These are phyloP conservation scores for Fusarium oxysporum DNA, from an alignment of 2,329 filamentous ascomycete genomes.

Conservation along the genomic window DNA sequence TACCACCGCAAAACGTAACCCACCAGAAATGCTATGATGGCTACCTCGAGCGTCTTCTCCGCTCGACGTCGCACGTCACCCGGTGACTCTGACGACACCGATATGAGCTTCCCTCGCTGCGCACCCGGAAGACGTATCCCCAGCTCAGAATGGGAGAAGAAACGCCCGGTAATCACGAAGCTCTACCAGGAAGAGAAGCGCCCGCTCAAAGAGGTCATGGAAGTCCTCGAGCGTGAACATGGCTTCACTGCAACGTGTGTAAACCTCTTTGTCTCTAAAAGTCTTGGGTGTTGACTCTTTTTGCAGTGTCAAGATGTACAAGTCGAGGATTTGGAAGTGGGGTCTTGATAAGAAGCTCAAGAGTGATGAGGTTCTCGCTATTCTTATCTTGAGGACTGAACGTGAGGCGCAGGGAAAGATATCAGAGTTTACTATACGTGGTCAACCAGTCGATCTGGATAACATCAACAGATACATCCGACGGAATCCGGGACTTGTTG, in stretches of 20 bases:
- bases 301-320: conserved; percentile 56
- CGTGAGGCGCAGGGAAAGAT: conserved; percentile 50
- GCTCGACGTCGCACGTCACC: conserved; percentile 42
- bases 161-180: conserved; percentile 51
- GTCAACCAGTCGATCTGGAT: conserved; percentile 53
- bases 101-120: conserved; percentile 41
- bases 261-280: neutral
- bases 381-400: conserved; percentile 53
- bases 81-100: conserved; percentile 47
- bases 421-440: conserved; percentile 53
- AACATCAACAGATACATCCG: conserved; percentile 56
- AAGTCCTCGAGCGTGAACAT: conserved; percentile 53
- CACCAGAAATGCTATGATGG: conserved; percentile 35
- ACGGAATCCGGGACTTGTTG: conserved; percentile 52
- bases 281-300: neutral
- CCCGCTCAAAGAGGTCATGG: conserved; percentile 56
- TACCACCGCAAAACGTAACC: neutral
- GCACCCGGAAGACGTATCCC: conserved; percentile 49
- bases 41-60: conserved; percentile 37
- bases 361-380: conserved; percentile 54
- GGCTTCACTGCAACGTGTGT: conserved; percentile 55
- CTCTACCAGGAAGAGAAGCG: conserved; percentile 56
- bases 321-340: conserved; percentile 57
- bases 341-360: conserved; percentile 57
- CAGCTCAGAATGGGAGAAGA: conserved; percentile 50